Evolutionary conservation across 495 filamentous ascomycete species (phyloP).

Genomic region (Daldinia grandis): DNA sequence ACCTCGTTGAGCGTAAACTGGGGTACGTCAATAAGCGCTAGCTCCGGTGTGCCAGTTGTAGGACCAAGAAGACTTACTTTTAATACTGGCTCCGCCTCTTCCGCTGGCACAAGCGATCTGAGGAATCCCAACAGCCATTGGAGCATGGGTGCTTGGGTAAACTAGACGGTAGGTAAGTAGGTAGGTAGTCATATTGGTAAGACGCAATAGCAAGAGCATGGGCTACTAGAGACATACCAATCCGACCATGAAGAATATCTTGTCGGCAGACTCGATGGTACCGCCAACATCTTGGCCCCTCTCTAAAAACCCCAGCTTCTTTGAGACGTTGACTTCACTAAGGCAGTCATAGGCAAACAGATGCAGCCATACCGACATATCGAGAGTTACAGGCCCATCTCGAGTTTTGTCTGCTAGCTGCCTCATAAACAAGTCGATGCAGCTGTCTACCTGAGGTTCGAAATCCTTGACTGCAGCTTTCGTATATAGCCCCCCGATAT

Average conservation of each 20-base stretch:
- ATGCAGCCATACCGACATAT: slow-evolving; percentile 64
- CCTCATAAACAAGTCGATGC: neutral
- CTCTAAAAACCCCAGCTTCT: slow-evolving; percentile 63
- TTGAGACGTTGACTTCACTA: slow-evolving; percentile 62
- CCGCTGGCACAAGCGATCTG: slow-evolving; percentile 13
- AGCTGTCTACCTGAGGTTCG: slow-evolving; percentile 30
- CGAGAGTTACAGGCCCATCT: slow-evolving; percentile 35
- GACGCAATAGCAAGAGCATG: neutral
- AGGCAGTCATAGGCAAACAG: slow-evolving; percentile 69
- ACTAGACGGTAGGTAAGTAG: too few species aligned
- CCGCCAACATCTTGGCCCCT: slow-evolving; percentile 55
- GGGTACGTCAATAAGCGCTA: neutral
- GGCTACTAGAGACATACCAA: neutral
- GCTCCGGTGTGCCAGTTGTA: neutral
- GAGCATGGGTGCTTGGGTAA: slow-evolving; percentile 16
- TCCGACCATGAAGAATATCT: neutral
- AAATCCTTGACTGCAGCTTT: slow-evolving; percentile 45
- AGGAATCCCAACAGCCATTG: slow-evolving; percentile 5
- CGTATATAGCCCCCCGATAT: slow-evolving; percentile 27
- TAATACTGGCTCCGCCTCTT: slow-evolving; percentile 8
- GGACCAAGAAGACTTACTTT: neutral
- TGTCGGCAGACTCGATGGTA: neutral
- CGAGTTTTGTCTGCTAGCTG: slow-evolving; percentile 46
- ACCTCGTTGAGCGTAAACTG: neutral
- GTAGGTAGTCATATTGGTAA: neutral